Base-by-base conservation (phyloP, 495 filamentous ascomycete species). In the Symbiotaphrina buchneri region DNA sequence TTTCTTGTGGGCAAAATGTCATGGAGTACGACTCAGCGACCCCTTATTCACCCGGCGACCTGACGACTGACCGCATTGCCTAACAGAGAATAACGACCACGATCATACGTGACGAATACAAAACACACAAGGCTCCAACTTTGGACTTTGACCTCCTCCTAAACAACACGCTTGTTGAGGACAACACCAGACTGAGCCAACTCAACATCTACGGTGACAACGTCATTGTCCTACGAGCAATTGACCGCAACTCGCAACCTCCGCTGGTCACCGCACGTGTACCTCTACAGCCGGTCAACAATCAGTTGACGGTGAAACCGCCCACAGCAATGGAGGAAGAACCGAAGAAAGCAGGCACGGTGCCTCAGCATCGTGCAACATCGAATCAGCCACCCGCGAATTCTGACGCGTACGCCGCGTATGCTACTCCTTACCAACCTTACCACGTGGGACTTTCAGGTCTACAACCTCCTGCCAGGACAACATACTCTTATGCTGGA, bases 1-100 rank as follows among this genome's bases (percentile, higher is more conserved):
- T 24, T 53, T 54, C 17, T 28, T 52, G 3, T 55, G 51, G 49
- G 41, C 54, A 10, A 50, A 50, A 30, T 40, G 43, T 16, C 44
- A 47, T 27, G 24, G 18, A 21, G 52, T 53, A 38, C 39, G 46
- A 27, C 16, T 20, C 19, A 16, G 8, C 17, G n/a, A 23, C 22
- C 5, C 20, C 28, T 10, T 5, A 16, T 29, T 29, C 27, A 5
- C 5, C 27, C 27, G n/a, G 6, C 6, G 14, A 10, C 20, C 2
- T 10, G 28, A 35, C 10, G 10, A 15, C 15, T 31, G 21, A 28
- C 20, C 10, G 18, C 6, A 38, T 21, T 19, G 23, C 25, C 33
- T 11, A 15, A 14, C 33, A 58, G 52, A 54, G 46, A 46, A 48
- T 50, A 6, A 37, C 41, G 0, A 24, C 51, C n/a, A 19, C 36